These are phyloP conservation scores for Vanrija humicola DNA, from an alignment of 1,284 basidiomycete species.

Conservation along the genomic window DNA sequence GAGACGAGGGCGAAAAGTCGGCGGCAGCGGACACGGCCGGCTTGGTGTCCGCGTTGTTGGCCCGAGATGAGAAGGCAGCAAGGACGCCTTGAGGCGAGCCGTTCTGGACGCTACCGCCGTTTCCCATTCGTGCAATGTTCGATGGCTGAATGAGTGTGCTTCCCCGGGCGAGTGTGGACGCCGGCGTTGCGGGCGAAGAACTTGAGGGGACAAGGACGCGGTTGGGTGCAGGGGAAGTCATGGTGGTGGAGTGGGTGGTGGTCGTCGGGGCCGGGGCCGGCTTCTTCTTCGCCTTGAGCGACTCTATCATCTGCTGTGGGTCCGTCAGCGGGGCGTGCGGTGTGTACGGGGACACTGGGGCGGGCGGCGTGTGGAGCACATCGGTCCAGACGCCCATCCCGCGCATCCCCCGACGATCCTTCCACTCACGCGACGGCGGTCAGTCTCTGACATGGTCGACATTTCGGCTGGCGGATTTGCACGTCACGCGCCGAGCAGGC, in stretches of 20 bases:
- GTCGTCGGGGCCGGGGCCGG: constrained; percentile 62
- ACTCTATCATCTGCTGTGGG: neutral
- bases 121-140: neutral
- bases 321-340: neutral
- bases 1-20: constrained; percentile 18
- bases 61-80: neutral
- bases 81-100: no score
- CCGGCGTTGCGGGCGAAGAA: neutral
- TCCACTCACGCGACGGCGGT: no score
- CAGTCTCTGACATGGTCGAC: no score
- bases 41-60: neutral
- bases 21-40: neutral
- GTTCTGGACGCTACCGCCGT: neutral
- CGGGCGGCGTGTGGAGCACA: neutral
- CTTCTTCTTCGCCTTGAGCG: constrained; percentile 59
- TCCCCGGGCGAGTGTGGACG: neutral
- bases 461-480: no score
- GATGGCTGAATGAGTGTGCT: neutral
- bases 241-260: constrained; percentile 55
- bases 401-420: no score
- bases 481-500: no score
- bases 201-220: neutral
- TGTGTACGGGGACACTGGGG: neutral
- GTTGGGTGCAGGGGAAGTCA: neutral
- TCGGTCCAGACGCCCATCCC: neutral